A percentile compares a stretch with the other conserved stretches of the same genome.
Conservation (phyloP, 768 basidiomycete genomes). For the Paxillus rubicundulus region DNA sequence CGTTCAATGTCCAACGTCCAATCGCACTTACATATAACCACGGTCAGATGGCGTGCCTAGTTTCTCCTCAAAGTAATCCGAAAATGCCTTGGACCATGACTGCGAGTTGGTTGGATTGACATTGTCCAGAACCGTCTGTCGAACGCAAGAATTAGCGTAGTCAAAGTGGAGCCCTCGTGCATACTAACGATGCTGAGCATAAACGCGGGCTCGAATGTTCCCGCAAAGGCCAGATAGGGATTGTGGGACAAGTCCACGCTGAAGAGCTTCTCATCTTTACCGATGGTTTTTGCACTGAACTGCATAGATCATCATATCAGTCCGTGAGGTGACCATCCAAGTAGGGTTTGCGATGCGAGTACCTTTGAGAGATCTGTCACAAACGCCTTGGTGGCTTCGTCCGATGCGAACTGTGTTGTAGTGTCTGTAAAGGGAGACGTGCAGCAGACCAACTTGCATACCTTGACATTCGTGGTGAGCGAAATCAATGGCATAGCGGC, state of each 20-base stretch:
- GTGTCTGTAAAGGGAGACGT: background rate
- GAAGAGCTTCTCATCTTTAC: constrained; percentile 56
- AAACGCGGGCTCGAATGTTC: constrained; percentile 66
- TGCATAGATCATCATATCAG: constrained; percentile 18
- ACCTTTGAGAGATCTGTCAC: constrained; percentile 59
- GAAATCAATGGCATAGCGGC: constrained; percentile 36
- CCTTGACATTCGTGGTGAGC: constrained; percentile 40
- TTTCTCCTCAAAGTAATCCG: constrained; percentile 52
- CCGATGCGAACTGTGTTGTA: constrained; percentile 13
- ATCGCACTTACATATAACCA: constrained; percentile 53
- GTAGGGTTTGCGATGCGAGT: background rate
- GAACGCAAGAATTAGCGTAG: background rate
- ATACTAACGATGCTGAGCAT: constrained; percentile 55
- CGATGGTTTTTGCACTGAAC: constrained; percentile 52
- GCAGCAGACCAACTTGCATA: constrained; percentile 4
- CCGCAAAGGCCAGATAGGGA: constrained; percentile 57
- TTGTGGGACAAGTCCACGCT: constrained; percentile 54
- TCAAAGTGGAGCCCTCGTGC: background rate
- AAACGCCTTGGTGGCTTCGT: constrained; percentile 34
- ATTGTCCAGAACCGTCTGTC: constrained; percentile 57
- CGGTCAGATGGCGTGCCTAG: constrained; percentile 49
- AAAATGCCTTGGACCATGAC: constrained; percentile 53
- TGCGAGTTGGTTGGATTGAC: constrained; percentile 46
- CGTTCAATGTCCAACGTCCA: background rate
- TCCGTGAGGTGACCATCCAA: background rate